Conservation (phyloP, 139 green algal species). For the Coccomyxa sp. region DNA sequence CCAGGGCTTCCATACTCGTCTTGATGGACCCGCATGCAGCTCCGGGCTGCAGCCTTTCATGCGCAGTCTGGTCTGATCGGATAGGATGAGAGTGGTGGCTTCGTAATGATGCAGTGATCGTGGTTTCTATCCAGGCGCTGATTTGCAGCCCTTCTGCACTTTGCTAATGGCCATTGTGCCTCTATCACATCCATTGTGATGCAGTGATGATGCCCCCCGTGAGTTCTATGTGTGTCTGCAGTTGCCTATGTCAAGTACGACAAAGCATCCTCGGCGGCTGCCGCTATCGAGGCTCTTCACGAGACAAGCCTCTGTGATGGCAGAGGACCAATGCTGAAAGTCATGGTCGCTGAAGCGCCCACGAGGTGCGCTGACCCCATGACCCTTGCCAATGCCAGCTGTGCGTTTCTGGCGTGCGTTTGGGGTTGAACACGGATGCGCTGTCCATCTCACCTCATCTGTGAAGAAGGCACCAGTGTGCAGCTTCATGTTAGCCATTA, state of each 20-base stretch:
- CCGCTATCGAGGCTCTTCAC: slow-evolving; percentile 82
- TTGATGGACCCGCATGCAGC: too few relatives aligned
- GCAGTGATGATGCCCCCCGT: background rate
- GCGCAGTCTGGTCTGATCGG: too few relatives aligned
- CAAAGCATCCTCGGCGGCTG: slow-evolving; percentile 66
- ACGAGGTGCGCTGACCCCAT: too few relatives aligned
- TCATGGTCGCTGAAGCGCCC: slow-evolving; percentile 82
- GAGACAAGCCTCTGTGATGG: slow-evolving; percentile 82
- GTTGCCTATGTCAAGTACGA: slow-evolving; percentile 91
- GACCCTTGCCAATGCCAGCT: too few relatives aligned
- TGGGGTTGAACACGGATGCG: too few relatives aligned
- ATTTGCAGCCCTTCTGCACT: background rate
- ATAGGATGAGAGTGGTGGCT: too few relatives aligned
- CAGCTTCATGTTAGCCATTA: too few relatives aligned
- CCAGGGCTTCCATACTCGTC: too few relatives aligned
- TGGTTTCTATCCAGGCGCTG: background rate
- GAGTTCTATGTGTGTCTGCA: background rate
- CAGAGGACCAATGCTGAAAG: slow-evolving; percentile 78
- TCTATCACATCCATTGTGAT: background rate
- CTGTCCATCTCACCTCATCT: too few relatives aligned
- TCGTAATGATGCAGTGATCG: background rate
- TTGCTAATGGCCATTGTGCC: background rate
- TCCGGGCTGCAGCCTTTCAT: too few relatives aligned
- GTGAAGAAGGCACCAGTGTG: too few relatives aligned
- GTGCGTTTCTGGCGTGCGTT: too few relatives aligned